Evolutionary conservation across 2,329 filamentous ascomycete genomes (phyloP).

Genomic region (Chaetomium strumarium): DNA sequence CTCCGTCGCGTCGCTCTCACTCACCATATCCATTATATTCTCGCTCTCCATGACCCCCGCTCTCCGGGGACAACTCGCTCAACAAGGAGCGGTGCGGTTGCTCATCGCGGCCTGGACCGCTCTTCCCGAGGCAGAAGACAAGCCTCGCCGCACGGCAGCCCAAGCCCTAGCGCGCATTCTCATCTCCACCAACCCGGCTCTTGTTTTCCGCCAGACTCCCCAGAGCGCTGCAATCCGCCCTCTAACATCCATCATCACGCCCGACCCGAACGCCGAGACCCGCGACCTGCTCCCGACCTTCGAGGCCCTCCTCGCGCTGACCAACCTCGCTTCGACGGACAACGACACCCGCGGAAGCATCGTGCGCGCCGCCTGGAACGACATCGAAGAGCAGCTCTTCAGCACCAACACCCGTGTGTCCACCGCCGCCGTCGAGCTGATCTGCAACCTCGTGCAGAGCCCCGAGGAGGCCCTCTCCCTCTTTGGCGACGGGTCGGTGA

Average conservation of each 20-base stretch:
- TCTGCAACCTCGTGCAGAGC: slow-evolving; percentile 81
- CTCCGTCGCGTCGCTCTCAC: slow-evolving; percentile 62
- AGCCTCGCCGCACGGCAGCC: slow-evolving; percentile 55
- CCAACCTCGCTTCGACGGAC: slow-evolving; percentile 82
- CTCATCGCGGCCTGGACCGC: slow-evolving; percentile 64
- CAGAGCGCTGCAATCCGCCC: slow-evolving; percentile 77
- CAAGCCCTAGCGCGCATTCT: slow-evolving; percentile 80
- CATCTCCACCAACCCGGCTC: slow-evolving; percentile 76
- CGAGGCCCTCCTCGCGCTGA: slow-evolving; percentile 84
- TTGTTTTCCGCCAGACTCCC: slow-evolving; percentile 75
- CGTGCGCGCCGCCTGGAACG: slow-evolving; percentile 65
- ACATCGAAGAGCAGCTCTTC: slow-evolving; percentile 78
- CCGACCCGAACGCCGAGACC: slow-evolving; percentile 55
- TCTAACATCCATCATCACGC: slow-evolving; percentile 65
- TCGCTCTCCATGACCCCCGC: slow-evolving; percentile 69
- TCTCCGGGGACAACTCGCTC: slow-evolving; percentile 72
- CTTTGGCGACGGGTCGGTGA: slow-evolving; percentile 58
- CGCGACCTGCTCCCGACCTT: slow-evolving; percentile 84
- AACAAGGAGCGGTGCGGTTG: slow-evolving; percentile 88
- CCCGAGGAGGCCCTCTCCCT: slow-evolving; percentile 56
- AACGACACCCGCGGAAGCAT: slow-evolving; percentile 62
- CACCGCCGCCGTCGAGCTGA: slow-evolving; percentile 77
- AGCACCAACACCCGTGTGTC: slow-evolving; percentile 69
- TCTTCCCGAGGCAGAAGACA: slow-evolving; percentile 48
- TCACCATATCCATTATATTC: slow-evolving; percentile 71